These are phyloP conservation scores for Calocybe gangraenosa DNA, from an alignment of 768 basidiomycete genomes.

Conservation along the genomic window DNA sequence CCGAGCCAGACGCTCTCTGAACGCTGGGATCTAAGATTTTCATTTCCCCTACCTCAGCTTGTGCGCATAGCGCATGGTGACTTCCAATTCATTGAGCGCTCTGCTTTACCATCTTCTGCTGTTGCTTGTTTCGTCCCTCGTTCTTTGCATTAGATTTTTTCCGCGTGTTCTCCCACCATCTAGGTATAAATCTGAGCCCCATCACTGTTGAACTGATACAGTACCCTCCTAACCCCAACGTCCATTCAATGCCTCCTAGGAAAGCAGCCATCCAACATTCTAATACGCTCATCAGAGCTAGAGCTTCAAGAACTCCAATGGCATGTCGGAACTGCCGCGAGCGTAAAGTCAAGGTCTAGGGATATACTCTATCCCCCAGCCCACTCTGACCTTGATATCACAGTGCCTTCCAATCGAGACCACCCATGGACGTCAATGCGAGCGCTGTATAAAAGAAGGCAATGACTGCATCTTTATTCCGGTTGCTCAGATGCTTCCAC, in stretches of 20 bases:
- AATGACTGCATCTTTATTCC: constrained; percentile 39
- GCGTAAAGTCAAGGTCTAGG: constrained; percentile 49
- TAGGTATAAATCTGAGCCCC: not conserved
- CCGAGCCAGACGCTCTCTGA: too few relatives aligned
- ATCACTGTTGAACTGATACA: not conserved
- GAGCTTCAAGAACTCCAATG: constrained; percentile 38
- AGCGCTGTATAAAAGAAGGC: constrained; percentile 34
- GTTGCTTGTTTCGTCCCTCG: not conserved
- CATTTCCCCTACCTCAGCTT: not conserved
- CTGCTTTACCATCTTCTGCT: not conserved
- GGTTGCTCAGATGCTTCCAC: constrained; percentile 24
- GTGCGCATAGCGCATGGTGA: not conserved
- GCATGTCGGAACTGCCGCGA: constrained; percentile 53
- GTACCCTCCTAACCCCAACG: not conserved
- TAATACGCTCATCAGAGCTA: constrained; percentile 5
- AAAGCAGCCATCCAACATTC: constrained; percentile 2
- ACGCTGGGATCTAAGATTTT: too few relatives aligned
- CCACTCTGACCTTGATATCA: not conserved
- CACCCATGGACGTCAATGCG: constrained; percentile 28
- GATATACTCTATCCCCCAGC: not conserved
- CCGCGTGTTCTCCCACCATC: constrained; percentile 6
- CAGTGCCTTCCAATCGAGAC: constrained; percentile 25
- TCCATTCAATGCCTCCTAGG: not conserved
- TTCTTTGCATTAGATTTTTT: not conserved
- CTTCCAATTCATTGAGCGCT: not conserved